A percentile compares a stretch with the other conserved stretches of the same genome.
phyloP scores from a whole-genome alignment of 2,329 filamentous ascomycete species.

The Fusarium kyushuense region DNA sequence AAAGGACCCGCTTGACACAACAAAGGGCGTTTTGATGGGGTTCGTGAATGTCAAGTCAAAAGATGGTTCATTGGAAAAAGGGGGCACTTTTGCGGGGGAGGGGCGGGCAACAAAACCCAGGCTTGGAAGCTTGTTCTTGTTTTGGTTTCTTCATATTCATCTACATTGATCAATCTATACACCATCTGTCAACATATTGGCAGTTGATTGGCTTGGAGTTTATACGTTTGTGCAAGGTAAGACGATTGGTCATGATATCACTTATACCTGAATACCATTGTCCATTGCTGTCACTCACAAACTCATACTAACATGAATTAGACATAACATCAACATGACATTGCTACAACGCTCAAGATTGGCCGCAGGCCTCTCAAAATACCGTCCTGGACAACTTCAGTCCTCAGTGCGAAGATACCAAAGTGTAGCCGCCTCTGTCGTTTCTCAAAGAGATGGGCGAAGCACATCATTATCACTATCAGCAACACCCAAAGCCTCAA shows the following conservation, averaged over 20 bases:
- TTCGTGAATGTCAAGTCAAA: not conserved
- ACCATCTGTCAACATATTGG: not conserved
- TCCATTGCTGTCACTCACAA: too few species aligned
- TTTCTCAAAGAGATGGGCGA: conserved; percentile 21
- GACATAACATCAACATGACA: conserved; percentile 39
- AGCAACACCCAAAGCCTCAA: conserved; percentile 14
- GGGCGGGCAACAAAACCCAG: conserved; percentile 31
- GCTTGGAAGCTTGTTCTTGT: conserved; percentile 25
- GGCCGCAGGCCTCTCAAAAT: conserved; percentile 42
- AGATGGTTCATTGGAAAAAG: not conserved
- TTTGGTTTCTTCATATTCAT: conserved; percentile 9
- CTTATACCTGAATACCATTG: conserved; percentile 4
- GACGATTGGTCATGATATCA: not conserved
- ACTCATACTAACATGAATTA: conserved; percentile 23
- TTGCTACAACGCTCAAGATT: conserved; percentile 46
- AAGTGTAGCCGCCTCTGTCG: conserved; percentile 19
- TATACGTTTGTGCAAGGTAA: not conserved
- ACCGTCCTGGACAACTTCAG: conserved; percentile 22
- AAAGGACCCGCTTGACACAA: conserved; percentile 27
- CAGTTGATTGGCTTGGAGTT: conserved; percentile 4
- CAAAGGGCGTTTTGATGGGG: conserved; percentile 31
- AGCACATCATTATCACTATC: conserved; percentile 8
- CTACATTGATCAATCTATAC: not conserved
- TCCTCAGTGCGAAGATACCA: conserved; percentile 40
- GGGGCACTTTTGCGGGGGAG: conserved; percentile 4